These are phyloP conservation scores for Cercospora zeae-maydis DNA, from an alignment of 2,329 filamentous ascomycete species.

Conservation along the genomic window DNA sequence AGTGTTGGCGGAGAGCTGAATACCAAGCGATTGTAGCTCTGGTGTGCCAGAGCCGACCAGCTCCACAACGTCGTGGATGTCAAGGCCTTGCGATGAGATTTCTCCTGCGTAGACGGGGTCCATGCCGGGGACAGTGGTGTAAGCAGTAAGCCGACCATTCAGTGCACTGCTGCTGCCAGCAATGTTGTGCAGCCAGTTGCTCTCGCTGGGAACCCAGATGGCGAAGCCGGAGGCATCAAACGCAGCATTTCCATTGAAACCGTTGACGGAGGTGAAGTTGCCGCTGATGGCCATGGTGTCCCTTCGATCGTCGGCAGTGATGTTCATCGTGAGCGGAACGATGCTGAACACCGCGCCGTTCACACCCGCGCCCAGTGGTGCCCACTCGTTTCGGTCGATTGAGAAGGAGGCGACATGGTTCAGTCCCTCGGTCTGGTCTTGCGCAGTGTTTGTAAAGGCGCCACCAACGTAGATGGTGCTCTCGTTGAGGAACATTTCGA, in stretches of 20 bases:
- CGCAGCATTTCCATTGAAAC: constrained; percentile 61
- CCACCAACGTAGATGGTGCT: constrained; percentile 76
- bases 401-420: constrained; percentile 76
- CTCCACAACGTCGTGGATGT: constrained; percentile 68
- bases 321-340: constrained; percentile 73
- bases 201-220: constrained; percentile 81
- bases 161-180: constrained; percentile 60
- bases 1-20: constrained; percentile 47
- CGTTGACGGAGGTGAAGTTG: constrained; percentile 68
- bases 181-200: constrained; percentile 85
- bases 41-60: constrained; percentile 49
- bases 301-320: constrained; percentile 66
- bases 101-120: constrained; percentile 75
- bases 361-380: constrained; percentile 76
- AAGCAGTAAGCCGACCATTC: constrained; percentile 67
- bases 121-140: constrained; percentile 61
- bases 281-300: constrained; percentile 76
- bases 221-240: constrained; percentile 71
- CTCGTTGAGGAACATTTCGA: constrained; percentile 64
- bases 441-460: constrained; percentile 71
- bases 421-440: constrained; percentile 60
- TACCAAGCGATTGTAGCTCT: constrained; percentile 49
- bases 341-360: constrained; percentile 73
- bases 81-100: constrained; percentile 69
- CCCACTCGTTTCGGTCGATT: constrained; percentile 65